Percentiles rank a stretch among this genome's conserved stretches.
Evolutionary conservation across 1,139 yeast species (phyloP).

Genomic region (Pichia kudriavzevii): DNA sequence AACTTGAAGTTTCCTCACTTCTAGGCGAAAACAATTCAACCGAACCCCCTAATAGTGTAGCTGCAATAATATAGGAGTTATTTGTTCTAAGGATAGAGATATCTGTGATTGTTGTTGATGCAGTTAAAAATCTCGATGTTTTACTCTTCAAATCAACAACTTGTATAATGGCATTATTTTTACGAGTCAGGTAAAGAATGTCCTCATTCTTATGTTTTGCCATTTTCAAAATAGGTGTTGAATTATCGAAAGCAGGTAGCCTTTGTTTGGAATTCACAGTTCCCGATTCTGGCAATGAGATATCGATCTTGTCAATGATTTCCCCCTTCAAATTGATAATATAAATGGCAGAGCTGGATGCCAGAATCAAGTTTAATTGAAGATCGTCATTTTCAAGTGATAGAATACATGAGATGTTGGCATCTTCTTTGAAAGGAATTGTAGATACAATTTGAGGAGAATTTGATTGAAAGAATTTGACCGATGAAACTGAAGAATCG

Average conservation of each 20-base stretch:
- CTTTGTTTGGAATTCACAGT: background rate
- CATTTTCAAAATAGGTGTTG: background rate
- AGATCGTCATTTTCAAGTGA: constrained; percentile 4
- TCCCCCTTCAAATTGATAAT: constrained; percentile 15
- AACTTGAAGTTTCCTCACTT: background rate
- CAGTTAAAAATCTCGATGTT: background rate
- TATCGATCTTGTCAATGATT: constrained; percentile 7
- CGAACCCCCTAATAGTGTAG: constrained; percentile 30
- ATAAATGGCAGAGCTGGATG: constrained; percentile 19
- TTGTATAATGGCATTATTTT: constrained; percentile 5
- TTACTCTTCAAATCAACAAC: constrained; percentile 4
- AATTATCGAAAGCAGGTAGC: background rate
- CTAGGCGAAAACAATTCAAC: constrained; percentile 31
- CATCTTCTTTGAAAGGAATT: constrained; percentile 20
- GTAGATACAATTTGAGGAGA: constrained; percentile 15
- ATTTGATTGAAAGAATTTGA: constrained; percentile 23
- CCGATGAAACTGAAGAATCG: constrained; percentile 18
- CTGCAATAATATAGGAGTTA: constrained; percentile 20
- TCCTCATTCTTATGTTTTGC: background rate
- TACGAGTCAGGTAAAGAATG: constrained; percentile 6
- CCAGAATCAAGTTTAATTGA: constrained; percentile 19
- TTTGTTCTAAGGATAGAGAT: constrained; percentile 5
- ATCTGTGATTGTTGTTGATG: constrained; percentile 7
- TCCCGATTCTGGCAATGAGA: constrained; percentile 1
- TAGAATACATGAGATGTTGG: constrained; percentile 16